A percentile compares a stretch with the other conserved stretches of the same genome.
These are phyloP conservation scores for Xylaria hypoxylon DNA, from an alignment of 2,329 filamentous ascomycete genomes.

Conservation along the genomic window DNA sequence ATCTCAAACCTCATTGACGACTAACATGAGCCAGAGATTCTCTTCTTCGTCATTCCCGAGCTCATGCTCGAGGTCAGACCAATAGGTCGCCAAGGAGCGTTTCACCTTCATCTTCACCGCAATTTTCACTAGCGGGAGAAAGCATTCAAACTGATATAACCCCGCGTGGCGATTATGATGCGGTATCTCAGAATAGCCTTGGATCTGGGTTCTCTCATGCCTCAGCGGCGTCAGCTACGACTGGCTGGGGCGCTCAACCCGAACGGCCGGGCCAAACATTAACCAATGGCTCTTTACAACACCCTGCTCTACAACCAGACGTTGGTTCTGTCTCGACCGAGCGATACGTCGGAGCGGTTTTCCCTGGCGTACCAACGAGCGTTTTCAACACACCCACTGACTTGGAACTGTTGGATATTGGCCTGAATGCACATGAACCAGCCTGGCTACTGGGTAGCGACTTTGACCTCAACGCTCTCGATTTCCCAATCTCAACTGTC, in stretches of 20 bases:
- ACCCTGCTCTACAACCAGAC: constrained; percentile 19
- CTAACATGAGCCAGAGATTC: constrained; percentile 33
- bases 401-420: constrained; percentile 34
- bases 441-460: constrained; percentile 35
- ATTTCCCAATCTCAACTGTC: constrained; percentile 33
- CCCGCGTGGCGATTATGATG: constrained; percentile 30
- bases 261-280: constrained; percentile 21
- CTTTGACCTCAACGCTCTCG: constrained; percentile 34
- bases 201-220: constrained; percentile 27
- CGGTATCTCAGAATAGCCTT: constrained; percentile 22
- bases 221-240: constrained; percentile 17
- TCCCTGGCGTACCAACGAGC: constrained; percentile 22
- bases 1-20: neutral
- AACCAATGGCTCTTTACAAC: constrained; percentile 20
- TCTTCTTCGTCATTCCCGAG: constrained; percentile 36
- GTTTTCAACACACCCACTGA: constrained; percentile 35
- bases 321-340: constrained; percentile 14
- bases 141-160: constrained; percentile 19
- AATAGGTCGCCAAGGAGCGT: constrained; percentile 25
- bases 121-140: constrained; percentile 28
- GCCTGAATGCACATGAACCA: constrained; percentile 36
- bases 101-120: constrained; percentile 27
- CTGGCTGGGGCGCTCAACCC: constrained; percentile 27
- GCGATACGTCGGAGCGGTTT: constrained; percentile 22
- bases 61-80: constrained; percentile 22